Evolutionary conservation across 768 basidiomycete species (phyloP).

Genomic region (Dacryopinax primogenitus): DNA sequence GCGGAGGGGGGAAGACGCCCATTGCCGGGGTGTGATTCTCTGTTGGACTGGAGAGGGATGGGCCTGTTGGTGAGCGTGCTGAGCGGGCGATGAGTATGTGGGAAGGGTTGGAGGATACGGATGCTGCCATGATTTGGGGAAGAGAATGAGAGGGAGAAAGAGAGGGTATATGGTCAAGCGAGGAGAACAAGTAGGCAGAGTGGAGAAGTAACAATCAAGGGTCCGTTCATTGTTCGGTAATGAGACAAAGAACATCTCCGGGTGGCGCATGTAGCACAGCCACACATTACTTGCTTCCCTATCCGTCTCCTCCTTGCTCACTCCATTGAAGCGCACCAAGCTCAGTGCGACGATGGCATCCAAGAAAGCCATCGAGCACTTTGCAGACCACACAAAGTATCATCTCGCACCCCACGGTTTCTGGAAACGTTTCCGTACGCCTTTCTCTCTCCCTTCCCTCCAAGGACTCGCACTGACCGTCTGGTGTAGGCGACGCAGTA

Average conservation of each 20-base stretch:
- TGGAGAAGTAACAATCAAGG: too few species aligned
- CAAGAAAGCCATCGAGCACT: constrained; percentile 59
- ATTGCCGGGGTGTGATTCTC: constrained; percentile 81
- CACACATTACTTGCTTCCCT: background rate
- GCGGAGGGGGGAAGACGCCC: constrained; percentile 58
- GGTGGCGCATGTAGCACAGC: too few species aligned
- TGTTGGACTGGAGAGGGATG: constrained; percentile 68
- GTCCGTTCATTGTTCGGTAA: too few species aligned
- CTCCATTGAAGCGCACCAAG: background rate
- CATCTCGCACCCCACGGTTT: constrained; percentile 82
- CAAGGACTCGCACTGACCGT: too few species aligned
- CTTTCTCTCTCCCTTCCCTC: background rate
- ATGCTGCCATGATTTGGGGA: background rate
- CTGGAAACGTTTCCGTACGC: constrained; percentile 92
- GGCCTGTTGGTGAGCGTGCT: constrained; percentile 61
- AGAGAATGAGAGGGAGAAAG: background rate
- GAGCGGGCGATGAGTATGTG: constrained; percentile 82
- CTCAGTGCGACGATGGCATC: background rate
- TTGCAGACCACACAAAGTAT: constrained; percentile 78
- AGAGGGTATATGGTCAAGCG: background rate
- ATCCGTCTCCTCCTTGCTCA: background rate
- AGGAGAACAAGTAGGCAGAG: too few species aligned
- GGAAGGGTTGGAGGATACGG: constrained; percentile 46
- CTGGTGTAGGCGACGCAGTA: constrained; percentile 65
- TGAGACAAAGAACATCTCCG: too few species aligned